Evolutionary conservation across 2,329 filamentous ascomycete genomes (phyloP).

Genomic region (Aureobasidium sp.): DNA sequence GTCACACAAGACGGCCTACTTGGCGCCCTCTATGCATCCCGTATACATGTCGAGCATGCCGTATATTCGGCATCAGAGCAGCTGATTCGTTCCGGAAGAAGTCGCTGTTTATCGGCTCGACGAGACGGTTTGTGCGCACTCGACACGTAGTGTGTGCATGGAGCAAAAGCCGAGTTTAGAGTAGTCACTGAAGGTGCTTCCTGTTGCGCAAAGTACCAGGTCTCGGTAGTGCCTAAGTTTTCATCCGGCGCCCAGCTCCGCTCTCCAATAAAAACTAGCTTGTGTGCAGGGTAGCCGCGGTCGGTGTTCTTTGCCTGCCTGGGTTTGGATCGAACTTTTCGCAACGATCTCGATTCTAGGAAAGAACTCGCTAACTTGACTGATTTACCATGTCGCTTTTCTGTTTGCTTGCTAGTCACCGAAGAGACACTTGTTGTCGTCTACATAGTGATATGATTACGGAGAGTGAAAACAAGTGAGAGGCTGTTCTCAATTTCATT

Average conservation of each 20-base stretch:
- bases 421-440: neutral
- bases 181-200: neutral
- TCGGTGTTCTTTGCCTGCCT: neutral
- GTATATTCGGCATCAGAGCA: neutral
- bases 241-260: neutral
- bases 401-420: neutral
- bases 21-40: neutral
- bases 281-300: neutral
- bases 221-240: neutral
- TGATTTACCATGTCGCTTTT: neutral
- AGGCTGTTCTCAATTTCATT: neutral
- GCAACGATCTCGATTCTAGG: neutral
- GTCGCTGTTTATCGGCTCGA: too few relatives aligned
- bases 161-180: neutral
- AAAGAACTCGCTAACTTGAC: neutral
- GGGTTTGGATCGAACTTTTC: neutral
- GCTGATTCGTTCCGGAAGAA: neutral
- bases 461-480: neutral
- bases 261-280: neutral
- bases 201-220: neutral
- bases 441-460: neutral
- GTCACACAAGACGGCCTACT: neutral
- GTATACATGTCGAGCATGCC: too few relatives aligned
- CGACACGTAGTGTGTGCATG: neutral
- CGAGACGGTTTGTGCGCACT: neutral